Conservation (phyloP, 257 asterid genomes). For the Mentha longifolia region DNA sequence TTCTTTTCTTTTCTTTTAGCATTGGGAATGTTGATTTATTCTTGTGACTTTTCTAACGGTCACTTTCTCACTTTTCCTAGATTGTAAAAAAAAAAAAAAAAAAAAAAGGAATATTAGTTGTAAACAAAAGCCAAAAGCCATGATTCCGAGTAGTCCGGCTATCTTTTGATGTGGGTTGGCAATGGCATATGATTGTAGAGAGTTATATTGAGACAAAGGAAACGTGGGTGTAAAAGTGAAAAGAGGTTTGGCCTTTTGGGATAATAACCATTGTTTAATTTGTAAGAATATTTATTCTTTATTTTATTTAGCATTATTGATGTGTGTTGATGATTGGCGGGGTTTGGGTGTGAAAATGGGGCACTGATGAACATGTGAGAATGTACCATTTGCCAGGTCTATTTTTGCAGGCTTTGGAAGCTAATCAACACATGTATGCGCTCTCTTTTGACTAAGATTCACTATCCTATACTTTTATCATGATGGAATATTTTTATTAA, state of each 20-base stretch:
- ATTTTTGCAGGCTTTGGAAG: slow-evolving; percentile 3
- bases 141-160: slow-evolving; percentile 1
- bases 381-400: not conserved
- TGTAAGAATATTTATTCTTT: not conserved
- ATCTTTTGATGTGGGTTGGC: not conserved
- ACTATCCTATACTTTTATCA: no score
- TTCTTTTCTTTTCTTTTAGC: not conserved
- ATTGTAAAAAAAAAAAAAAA: slow-evolving; percentile 21
- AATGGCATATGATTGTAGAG: slow-evolving; percentile 14
- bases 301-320: not conserved
- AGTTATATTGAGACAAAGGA: slow-evolving; percentile 9
- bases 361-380: slow-evolving; percentile 7
- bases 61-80: slow-evolving; percentile 38
- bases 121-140: slow-evolving; percentile 28
- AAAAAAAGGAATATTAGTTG: not conserved
- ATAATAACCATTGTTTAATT: slow-evolving; percentile 14
- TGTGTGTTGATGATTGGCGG: not conserved
- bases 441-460: no score
- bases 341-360: slow-evolving; percentile 27
- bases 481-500: no score
- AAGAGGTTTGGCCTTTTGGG: slow-evolving; percentile 23
- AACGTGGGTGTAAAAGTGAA: slow-evolving; percentile 4
- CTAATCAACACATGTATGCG: not conserved
- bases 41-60: slow-evolving; percentile 38
- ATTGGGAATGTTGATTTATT: slow-evolving; percentile 31